A percentile compares a stretch with the other conserved stretches of the same genome.
Conservation (phyloP, 345 rosid species). For the Lepidium aucheri region DNA sequence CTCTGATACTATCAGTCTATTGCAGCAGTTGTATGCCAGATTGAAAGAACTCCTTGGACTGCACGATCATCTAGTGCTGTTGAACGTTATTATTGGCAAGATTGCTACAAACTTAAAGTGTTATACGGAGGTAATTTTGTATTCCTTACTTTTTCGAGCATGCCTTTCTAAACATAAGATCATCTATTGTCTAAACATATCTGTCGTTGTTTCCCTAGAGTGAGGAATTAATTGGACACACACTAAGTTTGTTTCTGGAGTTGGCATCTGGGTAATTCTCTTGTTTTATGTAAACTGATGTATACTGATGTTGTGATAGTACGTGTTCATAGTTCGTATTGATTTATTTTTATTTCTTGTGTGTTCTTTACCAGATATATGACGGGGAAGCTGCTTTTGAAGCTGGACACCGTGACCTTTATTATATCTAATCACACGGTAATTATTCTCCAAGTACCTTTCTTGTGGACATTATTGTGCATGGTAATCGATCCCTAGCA, state of each 20-base stretch:
- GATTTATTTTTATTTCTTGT: not conserved
- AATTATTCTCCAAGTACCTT: slow-evolving; percentile 23
- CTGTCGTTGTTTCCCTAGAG: slow-evolving; percentile 44
- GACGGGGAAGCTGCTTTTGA: slow-evolving; percentile 96
- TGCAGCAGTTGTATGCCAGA: slow-evolving; percentile 94
- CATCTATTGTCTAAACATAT: slow-evolving; percentile 7
- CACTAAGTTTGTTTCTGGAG: slow-evolving; percentile 89
- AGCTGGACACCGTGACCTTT: slow-evolving; percentile 84
- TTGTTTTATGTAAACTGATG: not conserved
- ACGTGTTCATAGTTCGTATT: not conserved
- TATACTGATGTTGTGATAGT: not conserved
- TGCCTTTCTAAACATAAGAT: not conserved
- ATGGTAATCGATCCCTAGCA: slow-evolving; percentile 4
- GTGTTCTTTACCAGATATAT: slow-evolving; percentile 57
- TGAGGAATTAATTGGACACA: slow-evolving; percentile 91
- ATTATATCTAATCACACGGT: slow-evolving; percentile 95
- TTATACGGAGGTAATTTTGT: slow-evolving; percentile 61
- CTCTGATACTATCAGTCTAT: slow-evolving; percentile 34
- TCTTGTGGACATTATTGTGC: slow-evolving; percentile 7
- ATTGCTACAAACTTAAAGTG: slow-evolving; percentile 94
- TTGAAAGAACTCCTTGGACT: slow-evolving; percentile 91
- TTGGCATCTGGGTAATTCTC: slow-evolving; percentile 80
- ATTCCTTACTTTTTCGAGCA: slow-evolving; percentile 2
- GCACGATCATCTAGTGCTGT: slow-evolving; percentile 76
- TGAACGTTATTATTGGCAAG: slow-evolving; percentile 92